These are phyloP conservation scores for Clonostachys rosea DNA, from an alignment of 2,329 filamentous ascomycete species.

Conservation along the genomic window DNA sequence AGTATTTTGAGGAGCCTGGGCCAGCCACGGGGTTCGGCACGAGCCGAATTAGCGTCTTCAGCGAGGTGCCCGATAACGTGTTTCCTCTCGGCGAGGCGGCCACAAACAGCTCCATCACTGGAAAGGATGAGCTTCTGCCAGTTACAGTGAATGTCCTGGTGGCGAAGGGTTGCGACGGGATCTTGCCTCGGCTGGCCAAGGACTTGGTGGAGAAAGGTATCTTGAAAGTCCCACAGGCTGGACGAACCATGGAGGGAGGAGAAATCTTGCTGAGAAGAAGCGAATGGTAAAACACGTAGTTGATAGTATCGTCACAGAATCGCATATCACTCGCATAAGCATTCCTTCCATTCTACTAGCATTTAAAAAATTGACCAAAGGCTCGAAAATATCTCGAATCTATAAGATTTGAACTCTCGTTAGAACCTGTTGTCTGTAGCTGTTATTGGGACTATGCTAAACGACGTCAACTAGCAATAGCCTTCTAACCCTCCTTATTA, in stretches of 20 bases:
- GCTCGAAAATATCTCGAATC: no score
- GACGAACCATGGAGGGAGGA: not conserved
- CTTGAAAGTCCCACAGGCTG: conserved; percentile 36
- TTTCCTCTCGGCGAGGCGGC: conserved; percentile 34
- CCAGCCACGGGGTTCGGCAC: conserved; percentile 40
- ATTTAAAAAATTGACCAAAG: no score
- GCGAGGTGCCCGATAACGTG: conserved; percentile 32
- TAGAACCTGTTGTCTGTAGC: no score
- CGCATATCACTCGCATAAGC: no score
- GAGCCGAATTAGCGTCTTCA: conserved; percentile 23
- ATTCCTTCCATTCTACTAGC: no score
- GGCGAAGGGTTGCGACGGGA: conserved; percentile 55
- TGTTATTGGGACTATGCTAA: no score
- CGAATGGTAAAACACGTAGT: no score
- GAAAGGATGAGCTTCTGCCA: conserved; percentile 44
- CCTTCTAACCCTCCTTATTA: no score
- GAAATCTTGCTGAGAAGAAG: not conserved
- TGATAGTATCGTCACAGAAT: no score
- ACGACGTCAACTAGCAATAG: no score
- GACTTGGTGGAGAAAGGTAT: conserved; percentile 45
- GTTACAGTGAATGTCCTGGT: conserved; percentile 54
- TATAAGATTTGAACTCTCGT: no score
- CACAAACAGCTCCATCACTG: conserved; percentile 27
- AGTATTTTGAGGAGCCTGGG: conserved; percentile 30
- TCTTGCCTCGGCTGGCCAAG: conserved; percentile 48